phyloP scores from a whole-genome alignment of 805 yeast genomes.

The Aciculoconidium aculeatum region DNA sequence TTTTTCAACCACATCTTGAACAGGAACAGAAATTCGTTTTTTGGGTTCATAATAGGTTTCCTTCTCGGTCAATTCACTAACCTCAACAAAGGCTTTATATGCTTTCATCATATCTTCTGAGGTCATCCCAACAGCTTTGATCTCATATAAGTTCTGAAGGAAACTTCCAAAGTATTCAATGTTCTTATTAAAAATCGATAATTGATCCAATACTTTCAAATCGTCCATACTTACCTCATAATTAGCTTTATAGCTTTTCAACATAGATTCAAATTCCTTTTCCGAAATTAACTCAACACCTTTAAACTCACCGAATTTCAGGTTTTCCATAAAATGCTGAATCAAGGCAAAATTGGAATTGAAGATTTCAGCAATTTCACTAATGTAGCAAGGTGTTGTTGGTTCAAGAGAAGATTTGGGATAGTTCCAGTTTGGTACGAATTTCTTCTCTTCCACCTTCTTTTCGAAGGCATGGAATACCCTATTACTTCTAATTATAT shows the following conservation, averaged over 20 bases:
- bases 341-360: conserved; percentile 8
- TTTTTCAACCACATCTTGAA: conserved; percentile 1
- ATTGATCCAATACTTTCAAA: conserved; percentile 7
- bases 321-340: conserved; percentile 5
- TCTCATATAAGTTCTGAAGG: conserved; percentile 14
- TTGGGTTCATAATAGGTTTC: background rate
- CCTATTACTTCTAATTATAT: conserved; percentile 22
- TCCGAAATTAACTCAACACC: conserved; percentile 12
- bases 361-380: conserved; percentile 11
- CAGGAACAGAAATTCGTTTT: conserved; percentile 4
- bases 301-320: conserved; percentile 3
- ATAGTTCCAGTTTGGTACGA: too few relatives aligned
- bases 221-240: conserved; percentile 8
- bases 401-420: too few relatives aligned
- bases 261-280: conserved; percentile 9
- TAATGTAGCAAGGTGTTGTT: too few relatives aligned
- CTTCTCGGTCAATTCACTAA: conserved; percentile 8
- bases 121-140: conserved; percentile 7
- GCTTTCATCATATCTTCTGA: conserved; percentile 13
- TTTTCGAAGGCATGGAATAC: conserved; percentile 21
- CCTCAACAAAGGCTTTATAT: conserved; percentile 16
- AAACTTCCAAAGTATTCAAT: conserved; percentile 17
- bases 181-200: conserved; percentile 10
- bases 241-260: conserved; percentile 4
- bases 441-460: too few relatives aligned